Evolutionary conservation across 2,329 filamentous ascomycete species (phyloP).

Genomic region (Emmonsia crescens): DNA sequence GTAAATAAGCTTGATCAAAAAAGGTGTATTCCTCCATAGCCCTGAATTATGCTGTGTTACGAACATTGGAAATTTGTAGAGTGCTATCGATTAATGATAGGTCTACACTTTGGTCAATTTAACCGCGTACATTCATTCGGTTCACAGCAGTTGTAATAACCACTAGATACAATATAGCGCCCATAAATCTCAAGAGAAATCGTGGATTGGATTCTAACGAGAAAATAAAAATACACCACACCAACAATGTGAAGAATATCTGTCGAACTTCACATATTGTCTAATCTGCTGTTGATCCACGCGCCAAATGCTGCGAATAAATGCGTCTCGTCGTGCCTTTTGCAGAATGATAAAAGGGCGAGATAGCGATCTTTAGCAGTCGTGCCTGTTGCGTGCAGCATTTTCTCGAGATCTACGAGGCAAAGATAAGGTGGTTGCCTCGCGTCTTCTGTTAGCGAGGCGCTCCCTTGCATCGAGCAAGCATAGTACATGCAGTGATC

Average conservation of each 20-base stretch:
- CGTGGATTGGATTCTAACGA: neutral
- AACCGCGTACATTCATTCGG: too few relatives aligned
- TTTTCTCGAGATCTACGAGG: constrained; percentile 21
- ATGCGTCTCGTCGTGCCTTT: constrained; percentile 9
- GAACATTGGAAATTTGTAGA: too few relatives aligned
- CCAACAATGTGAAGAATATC: neutral
- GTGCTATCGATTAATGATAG: too few relatives aligned
- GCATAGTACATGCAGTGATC: constrained; percentile 47
- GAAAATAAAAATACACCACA: neutral
- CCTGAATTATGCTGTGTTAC: too few relatives aligned
- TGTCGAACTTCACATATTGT: neutral
- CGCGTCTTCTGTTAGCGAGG: constrained; percentile 22
- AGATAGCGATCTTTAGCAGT: constrained; percentile 13
- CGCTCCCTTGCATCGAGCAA: constrained; percentile 25
- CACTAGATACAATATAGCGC: neutral
- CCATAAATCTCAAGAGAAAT: neutral
- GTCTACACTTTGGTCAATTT: too few relatives aligned
- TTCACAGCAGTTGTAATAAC: too few relatives aligned
- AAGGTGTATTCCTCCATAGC: too few relatives aligned
- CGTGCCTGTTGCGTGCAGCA: constrained; percentile 15
- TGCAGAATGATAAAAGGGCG: constrained; percentile 18
- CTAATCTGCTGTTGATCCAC: constrained; percentile 12
- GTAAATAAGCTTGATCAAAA: too few relatives aligned
- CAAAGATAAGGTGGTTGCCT: constrained; percentile 26
- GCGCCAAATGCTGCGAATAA: constrained; percentile 18